These are phyloP conservation scores for Collybiopsis confluens DNA, from an alignment of 768 basidiomycete species.

Conservation along the genomic window DNA sequence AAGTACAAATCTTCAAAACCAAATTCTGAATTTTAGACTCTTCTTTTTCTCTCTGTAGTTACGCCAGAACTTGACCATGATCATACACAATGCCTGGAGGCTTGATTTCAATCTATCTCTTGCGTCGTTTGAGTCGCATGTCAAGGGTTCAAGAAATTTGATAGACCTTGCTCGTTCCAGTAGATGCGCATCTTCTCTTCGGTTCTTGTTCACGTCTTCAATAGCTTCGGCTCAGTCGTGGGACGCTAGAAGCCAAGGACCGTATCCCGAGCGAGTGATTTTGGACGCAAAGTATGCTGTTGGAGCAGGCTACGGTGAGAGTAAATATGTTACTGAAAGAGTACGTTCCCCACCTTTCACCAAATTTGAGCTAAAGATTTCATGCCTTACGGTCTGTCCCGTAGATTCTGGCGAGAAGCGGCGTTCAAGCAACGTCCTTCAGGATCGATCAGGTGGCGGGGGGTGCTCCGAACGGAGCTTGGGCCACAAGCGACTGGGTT, in stretches of 20 bases:
- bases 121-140: conserved; percentile 27
- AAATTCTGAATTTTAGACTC: too few relatives aligned
- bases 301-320: conserved; percentile 14
- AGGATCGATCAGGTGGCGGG: conserved; percentile 31
- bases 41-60: background rate
- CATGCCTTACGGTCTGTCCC: background rate
- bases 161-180: conserved; percentile 20
- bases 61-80: conserved; percentile 13
- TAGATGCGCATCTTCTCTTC: conserved; percentile 7
- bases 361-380: background rate
- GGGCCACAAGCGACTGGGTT: conserved; percentile 31
- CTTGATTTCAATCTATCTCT: conserved; percentile 34
- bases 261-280: conserved; percentile 18
- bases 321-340: conserved; percentile 17
- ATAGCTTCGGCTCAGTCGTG: conserved; percentile 24
- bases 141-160: conserved; percentile 23
- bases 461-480: conserved; percentile 23
- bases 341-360: conserved; percentile 5
- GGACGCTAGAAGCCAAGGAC: conserved; percentile 15
- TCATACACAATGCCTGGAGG: conserved; percentile 33
- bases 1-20: too few relatives aligned
- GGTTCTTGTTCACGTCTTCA: conserved; percentile 25
- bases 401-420: conserved; percentile 22
- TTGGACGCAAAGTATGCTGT: conserved; percentile 6
- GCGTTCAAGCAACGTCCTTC: conserved; percentile 18